Conservation (phyloP, 2,329 filamentous ascomycete species). For the Penicillium crustosum region DNA sequence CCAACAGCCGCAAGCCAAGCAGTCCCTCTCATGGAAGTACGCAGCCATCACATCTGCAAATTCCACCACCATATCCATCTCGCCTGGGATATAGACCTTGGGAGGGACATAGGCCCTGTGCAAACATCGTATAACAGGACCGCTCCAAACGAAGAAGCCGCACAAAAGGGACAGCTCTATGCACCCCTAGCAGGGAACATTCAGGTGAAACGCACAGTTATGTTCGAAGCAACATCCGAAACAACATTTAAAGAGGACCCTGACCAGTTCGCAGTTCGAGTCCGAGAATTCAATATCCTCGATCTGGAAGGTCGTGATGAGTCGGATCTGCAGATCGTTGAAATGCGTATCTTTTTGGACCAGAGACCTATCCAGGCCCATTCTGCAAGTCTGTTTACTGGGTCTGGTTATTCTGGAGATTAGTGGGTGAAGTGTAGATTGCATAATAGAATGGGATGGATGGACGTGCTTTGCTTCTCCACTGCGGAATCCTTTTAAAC, state of each 20-base stretch:
- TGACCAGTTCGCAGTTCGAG: conserved; percentile 20
- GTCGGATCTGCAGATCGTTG: conserved; percentile 16
- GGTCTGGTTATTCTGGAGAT: neutral
- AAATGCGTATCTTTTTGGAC: conserved; percentile 25
- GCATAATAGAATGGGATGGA: neutral
- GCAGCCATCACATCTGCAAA: conserved; percentile 15
- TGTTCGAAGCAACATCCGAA: conserved; percentile 23
- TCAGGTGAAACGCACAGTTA: conserved; percentile 20
- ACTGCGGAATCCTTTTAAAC: conserved; percentile 15
- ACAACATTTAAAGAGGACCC: conserved; percentile 23
- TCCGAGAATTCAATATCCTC: conserved; percentile 24
- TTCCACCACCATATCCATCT: conserved; percentile 21
- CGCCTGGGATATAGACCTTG: conserved; percentile 24
- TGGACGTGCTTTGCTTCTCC: neutral
- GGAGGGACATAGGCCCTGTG: neutral
- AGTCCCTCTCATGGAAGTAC: conserved; percentile 18
- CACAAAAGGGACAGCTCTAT: conserved; percentile 3
- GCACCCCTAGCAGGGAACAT: conserved; percentile 6
- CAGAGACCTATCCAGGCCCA: conserved; percentile 20
- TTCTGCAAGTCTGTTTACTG: conserved; percentile 7
- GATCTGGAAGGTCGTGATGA: conserved; percentile 12
- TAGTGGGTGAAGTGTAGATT: neutral
- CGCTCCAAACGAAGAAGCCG: neutral
- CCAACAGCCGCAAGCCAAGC: conserved; percentile 10
- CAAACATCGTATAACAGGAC: conserved; percentile 1